These are phyloP conservation scores for Phytophthora cactorum DNA, from an alignment of 352 stramenopile genomes.

Conservation along the genomic window DNA sequence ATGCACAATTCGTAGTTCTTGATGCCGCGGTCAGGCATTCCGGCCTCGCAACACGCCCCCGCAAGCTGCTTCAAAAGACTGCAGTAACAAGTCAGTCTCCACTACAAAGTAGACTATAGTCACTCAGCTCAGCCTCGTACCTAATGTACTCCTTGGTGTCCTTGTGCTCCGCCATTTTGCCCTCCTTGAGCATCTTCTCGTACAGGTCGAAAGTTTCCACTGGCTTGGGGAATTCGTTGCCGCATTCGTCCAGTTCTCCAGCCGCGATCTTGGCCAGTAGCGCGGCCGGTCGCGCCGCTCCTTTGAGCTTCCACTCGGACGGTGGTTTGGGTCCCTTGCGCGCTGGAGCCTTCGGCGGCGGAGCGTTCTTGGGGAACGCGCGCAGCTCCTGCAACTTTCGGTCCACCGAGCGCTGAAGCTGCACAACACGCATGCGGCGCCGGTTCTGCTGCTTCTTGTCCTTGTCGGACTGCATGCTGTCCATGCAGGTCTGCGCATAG, in stretches of 20 bases:
- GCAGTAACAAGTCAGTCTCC: slow-evolving; percentile 3
- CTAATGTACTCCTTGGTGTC: slow-evolving; percentile 76
- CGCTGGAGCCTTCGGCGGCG: slow-evolving; percentile 41
- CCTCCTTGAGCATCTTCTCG: slow-evolving; percentile 54
- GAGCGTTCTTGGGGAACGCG: slow-evolving; percentile 58
- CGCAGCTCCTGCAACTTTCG: slow-evolving; percentile 70
- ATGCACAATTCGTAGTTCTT: slow-evolving; percentile 87
- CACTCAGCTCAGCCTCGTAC: slow-evolving; percentile 29
- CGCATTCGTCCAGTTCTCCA: slow-evolving; percentile 80
- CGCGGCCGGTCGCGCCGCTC: slow-evolving; percentile 69
- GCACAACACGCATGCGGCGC: slow-evolving; percentile 79
- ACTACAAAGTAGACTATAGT: not conserved
- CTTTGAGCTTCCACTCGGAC: slow-evolving; percentile 84
- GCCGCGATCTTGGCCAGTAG: slow-evolving; percentile 77
- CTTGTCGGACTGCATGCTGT: slow-evolving; percentile 63
- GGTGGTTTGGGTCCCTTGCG: slow-evolving; percentile 62
- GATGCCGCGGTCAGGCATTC: slow-evolving; percentile 78
- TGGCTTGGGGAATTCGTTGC: slow-evolving; percentile 75
- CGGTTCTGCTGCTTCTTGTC: slow-evolving; percentile 75
- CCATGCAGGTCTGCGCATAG: slow-evolving; percentile 65
- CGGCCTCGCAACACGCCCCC: slow-evolving; percentile 71
- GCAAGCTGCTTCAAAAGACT: slow-evolving; percentile 71
- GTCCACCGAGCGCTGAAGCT: slow-evolving; percentile 79
- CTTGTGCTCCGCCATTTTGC: slow-evolving; percentile 59
- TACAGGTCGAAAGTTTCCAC: slow-evolving; percentile 84